Base-by-base conservation (phyloP, 2,329 filamentous ascomycete species). In the Talaromyces sp. region DNA sequence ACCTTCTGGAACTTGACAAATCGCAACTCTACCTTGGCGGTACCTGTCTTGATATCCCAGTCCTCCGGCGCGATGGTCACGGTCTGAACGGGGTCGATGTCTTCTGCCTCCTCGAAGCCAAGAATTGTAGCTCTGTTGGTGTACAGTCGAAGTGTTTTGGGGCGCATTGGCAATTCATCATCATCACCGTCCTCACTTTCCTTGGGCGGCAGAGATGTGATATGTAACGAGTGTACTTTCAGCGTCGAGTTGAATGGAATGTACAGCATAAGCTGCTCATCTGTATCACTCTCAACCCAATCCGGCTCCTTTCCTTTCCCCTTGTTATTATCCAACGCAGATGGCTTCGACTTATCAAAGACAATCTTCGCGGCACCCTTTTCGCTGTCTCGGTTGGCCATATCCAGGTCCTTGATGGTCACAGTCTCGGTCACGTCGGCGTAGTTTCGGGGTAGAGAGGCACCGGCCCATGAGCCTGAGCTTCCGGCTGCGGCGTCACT, bases 1-100 rank as follows among this genome's bases (percentile, higher is more conserved):
- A 97, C 90, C 74, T 93, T 96, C 81, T 98, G 95, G 83, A 98
- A 99, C 81, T 97, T 97, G 79, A 99, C 95, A 74, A 94, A 97
- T 14, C 93, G 90, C 72, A 98, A 81, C 52, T 85, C 80, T 62
- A 94, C 80, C 71, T 84, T 90, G 14, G 87, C 90, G 9, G 91
- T 94, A 60, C 88, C 90, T 14, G 91, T 87, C 52, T 84, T 82
- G 59, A 74, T 67, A 76, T 93, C 91, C 94, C 95, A 99, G 73
- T 97, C 92, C 61, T 85, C 83, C 54, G 88, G 82, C 67, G 84
- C 83, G 50, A 99, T 83, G 72, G 89, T 89, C 66, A 97, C 87
- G 61, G 84, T 85, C 78, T 99, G 95, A 16, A 91, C 93, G 0
- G 91, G 85, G 58, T 89, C 84, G 62, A 91, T 89, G 72, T 94